These are phyloP conservation scores for Podaxis pistillaris DNA, from an alignment of 768 basidiomycete genomes.

Conservation along the genomic window DNA sequence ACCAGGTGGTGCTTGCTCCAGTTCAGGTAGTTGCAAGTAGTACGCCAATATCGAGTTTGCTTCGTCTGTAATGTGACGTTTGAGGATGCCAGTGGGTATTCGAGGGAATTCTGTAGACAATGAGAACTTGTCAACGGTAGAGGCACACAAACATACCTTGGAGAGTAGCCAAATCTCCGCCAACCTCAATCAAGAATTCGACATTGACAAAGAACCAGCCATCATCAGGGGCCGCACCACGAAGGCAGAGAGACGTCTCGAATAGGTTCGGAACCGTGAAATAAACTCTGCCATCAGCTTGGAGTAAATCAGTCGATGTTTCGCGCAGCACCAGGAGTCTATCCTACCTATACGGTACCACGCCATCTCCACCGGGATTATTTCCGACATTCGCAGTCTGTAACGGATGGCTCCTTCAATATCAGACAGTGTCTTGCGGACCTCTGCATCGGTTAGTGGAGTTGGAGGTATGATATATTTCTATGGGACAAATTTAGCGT, in stretches of 20 bases:
- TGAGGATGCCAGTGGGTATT: constrained; percentile 59
- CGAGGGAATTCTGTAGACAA: constrained; percentile 67
- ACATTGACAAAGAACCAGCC: constrained; percentile 87
- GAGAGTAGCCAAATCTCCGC: constrained; percentile 69
- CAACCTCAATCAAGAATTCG: constrained; percentile 70
- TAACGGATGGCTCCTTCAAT: constrained; percentile 80
- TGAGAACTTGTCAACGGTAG: not conserved
- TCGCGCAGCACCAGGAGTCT: not conserved
- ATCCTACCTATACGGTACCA: constrained; percentile 60
- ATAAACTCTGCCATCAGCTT: constrained; percentile 75
- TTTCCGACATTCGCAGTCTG: constrained; percentile 75
- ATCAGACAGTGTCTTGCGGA: constrained; percentile 62
- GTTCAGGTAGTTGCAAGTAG: constrained; percentile 50
- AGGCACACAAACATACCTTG: constrained; percentile 47
- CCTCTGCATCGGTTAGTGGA: constrained; percentile 65
- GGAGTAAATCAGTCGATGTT: constrained; percentile 19
- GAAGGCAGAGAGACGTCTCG: constrained; percentile 69
- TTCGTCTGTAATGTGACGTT: constrained; percentile 69
- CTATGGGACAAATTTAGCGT: constrained; percentile 34
- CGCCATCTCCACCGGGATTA: constrained; percentile 81
- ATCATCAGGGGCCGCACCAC: constrained; percentile 65
- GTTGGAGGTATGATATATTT: constrained; percentile 66
- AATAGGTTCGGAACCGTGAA: constrained; percentile 76
- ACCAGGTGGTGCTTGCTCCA: constrained; percentile 38
- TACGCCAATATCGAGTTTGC: constrained; percentile 66